phyloP scores from a whole-genome alignment of 352 stramenopile species.

The Peronosclerospora sorghi region DNA sequence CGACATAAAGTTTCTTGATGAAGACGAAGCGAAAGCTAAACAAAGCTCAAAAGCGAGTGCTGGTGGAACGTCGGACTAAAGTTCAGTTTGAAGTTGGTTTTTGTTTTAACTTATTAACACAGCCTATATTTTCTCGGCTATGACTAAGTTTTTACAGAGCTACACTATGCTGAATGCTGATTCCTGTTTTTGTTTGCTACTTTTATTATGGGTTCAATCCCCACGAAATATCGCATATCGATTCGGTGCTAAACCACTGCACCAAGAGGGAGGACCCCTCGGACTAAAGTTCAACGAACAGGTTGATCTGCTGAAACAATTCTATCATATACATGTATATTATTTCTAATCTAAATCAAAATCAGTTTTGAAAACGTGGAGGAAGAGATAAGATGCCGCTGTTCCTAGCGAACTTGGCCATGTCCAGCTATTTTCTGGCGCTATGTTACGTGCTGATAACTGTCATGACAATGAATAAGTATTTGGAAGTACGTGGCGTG shows the following conservation, averaged over 20 bases:
- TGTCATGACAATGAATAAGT: conserved; percentile 70
- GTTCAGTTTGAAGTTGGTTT: no score
- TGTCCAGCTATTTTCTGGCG: conserved; percentile 83
- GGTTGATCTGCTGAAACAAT: neutral
- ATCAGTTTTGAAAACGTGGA: conserved; percentile 6
- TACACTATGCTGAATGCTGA: no score
- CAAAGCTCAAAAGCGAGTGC: conserved; percentile 9
- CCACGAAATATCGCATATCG: no score
- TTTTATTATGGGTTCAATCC: no score
- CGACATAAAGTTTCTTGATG: conserved; percentile 69
- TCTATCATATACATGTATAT: neutral
- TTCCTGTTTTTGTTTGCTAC: no score
- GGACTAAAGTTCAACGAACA: neutral
- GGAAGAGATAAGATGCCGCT: conserved; percentile 44
- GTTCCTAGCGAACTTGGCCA: conserved; percentile 81
- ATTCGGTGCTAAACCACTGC: no score
- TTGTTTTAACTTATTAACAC: no score
- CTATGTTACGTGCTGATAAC: conserved; percentile 80
- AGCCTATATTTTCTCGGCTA: no score
- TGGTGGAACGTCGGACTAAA: neutral
- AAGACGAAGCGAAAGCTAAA: conserved; percentile 55
- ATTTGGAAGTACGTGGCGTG: conserved; percentile 55
- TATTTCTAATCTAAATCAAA: neutral
- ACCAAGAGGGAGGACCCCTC: no score
- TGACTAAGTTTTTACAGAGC: no score